phyloP scores from a whole-genome alignment of 2,329 filamentous ascomycete species.

The Venturiaceae sp. region DNA sequence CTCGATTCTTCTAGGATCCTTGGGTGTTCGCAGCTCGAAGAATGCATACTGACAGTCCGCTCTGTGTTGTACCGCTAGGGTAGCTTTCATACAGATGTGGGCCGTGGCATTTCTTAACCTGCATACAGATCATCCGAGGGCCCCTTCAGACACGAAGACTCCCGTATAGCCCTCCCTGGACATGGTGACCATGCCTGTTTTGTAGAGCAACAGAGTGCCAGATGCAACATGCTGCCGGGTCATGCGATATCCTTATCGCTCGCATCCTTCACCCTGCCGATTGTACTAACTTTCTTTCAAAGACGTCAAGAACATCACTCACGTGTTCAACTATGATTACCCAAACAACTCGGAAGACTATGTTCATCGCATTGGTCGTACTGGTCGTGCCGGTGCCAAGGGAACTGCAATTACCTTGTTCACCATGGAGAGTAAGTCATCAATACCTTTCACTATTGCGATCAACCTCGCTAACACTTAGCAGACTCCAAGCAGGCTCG shows the following conservation, averaged over 20 bases:
- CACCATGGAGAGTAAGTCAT: constrained; percentile 90
- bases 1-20: constrained; percentile 58
- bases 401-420: constrained; percentile 98
- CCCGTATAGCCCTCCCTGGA: constrained; percentile 8
- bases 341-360: constrained; percentile 80
- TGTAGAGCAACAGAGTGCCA: constrained; percentile 40
- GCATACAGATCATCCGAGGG: constrained; percentile 69
- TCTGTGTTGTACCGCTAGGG: constrained; percentile 52
- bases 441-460: constrained; percentile 1
- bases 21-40: constrained; percentile 68
- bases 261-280: neutral
- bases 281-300: constrained; percentile 45
- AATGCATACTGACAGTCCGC: constrained; percentile 67
- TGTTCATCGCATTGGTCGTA: constrained; percentile 60
- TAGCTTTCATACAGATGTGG: constrained; percentile 51
- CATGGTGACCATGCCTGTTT: constrained; percentile 4
- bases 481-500: constrained; percentile 60
- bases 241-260: constrained; percentile 35
- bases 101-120: constrained; percentile 58
- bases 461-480: constrained; percentile 19
- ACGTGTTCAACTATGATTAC: constrained; percentile 99
- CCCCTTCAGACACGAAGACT: constrained; percentile 28
- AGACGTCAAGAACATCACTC: constrained; percentile 99
- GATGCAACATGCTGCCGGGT: constrained; percentile 44
- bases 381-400: constrained; percentile 67